Conservation (phyloP, 805 yeast species). For the Saccharomyces eubayanus region DNA sequence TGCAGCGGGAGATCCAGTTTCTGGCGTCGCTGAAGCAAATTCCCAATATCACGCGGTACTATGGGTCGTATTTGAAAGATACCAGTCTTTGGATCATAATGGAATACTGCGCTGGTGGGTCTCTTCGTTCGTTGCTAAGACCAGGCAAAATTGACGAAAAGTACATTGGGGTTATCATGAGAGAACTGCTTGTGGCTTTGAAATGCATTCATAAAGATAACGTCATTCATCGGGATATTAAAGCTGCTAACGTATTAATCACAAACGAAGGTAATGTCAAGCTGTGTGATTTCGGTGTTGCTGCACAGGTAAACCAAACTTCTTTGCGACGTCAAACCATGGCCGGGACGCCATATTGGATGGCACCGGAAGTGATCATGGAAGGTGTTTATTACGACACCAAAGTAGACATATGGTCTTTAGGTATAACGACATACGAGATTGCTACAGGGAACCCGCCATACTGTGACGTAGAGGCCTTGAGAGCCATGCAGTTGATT, state of each 20-base stretch:
- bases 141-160: slow-evolving; percentile 86
- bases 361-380: slow-evolving; percentile 97
- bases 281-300: slow-evolving; percentile 96
- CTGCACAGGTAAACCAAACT: slow-evolving; percentile 78
- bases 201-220: slow-evolving; percentile 78
- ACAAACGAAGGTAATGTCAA: slow-evolving; percentile 84
- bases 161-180: slow-evolving; percentile 70
- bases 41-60: slow-evolving; percentile 89
- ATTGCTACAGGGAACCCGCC: slow-evolving; percentile 98
- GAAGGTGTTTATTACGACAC: slow-evolving; percentile 83
- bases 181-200: slow-evolving; percentile 75
- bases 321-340: slow-evolving; percentile 80
- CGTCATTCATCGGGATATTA: slow-evolving; percentile 91
- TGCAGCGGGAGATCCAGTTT: slow-evolving; percentile 86
- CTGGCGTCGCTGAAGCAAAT: slow-evolving; percentile 71
- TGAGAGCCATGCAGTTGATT: slow-evolving; percentile 89
- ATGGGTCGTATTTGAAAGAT: slow-evolving; percentile 79
- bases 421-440: slow-evolving; percentile 90
- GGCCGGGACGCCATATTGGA: slow-evolving; percentile 97
- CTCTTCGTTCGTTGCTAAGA: slow-evolving; percentile 71
- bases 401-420: slow-evolving; percentile 95
- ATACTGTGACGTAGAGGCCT: slow-evolving; percentile 87
- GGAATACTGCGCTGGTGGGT: slow-evolving; percentile 97
- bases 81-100: slow-evolving; percentile 94
- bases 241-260: slow-evolving; percentile 90